These are phyloP conservation scores for Neobulgaria alba DNA, from an alignment of 2,329 filamentous ascomycete genomes.

Conservation along the genomic window DNA sequence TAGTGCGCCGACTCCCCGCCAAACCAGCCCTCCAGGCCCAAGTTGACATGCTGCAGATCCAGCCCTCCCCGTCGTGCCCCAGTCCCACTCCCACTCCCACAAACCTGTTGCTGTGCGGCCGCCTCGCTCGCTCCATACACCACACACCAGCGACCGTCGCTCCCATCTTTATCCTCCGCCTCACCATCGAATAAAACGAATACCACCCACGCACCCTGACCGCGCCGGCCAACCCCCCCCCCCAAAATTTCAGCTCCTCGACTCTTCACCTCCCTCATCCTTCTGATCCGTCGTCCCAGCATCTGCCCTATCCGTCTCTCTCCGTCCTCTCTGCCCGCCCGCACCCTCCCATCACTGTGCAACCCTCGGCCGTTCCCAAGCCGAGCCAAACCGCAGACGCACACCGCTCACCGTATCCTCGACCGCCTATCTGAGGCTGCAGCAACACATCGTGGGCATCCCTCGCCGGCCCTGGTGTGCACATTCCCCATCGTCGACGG, in stretches of 20 bases:
- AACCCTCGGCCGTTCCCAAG: conserved; percentile 18
- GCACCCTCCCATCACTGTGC: conserved; percentile 6
- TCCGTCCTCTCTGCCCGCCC: conserved; percentile 2
- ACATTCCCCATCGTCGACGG: too few relatives aligned
- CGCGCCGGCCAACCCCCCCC: conserved; percentile 1
- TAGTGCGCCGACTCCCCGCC: too few relatives aligned
- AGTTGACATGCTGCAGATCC: too few relatives aligned
- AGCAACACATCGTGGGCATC: conserved; percentile 13
- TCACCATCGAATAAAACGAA: too few relatives aligned
- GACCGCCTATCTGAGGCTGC: conserved; percentile 24
- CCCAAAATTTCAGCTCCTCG: background rate
- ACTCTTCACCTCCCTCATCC: background rate
- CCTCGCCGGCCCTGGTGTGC: background rate
- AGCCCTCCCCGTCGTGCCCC: too few relatives aligned
- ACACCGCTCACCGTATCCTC: conserved; percentile 15
- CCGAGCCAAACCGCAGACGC: conserved; percentile 18
- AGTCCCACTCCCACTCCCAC: too few relatives aligned
- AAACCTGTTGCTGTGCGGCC: too few relatives aligned
- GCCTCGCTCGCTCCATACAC: too few relatives aligned
- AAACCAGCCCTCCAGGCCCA: too few relatives aligned
- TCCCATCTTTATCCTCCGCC: too few relatives aligned
- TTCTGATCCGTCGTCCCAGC: background rate
- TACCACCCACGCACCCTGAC: background rate
- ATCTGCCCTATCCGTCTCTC: background rate
- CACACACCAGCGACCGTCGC: too few relatives aligned